Conservation (phyloP, 2,329 filamentous ascomycete species). For the Colletotrichum zoysiae region DNA sequence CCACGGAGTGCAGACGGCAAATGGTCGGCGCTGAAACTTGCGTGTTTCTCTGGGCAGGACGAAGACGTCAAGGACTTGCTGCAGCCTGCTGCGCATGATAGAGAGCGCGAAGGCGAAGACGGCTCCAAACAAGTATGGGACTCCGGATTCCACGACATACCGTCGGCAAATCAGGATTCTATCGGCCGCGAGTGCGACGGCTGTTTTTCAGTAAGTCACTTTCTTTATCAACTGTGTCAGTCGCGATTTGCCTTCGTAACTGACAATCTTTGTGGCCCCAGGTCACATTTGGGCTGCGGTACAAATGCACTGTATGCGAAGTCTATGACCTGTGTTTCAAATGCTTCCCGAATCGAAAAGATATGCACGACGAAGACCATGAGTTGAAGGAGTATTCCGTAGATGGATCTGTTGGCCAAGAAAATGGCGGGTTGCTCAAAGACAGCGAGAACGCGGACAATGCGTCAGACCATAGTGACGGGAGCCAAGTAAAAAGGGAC, state of each 20-base stretch:
- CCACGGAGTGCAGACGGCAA: neutral
- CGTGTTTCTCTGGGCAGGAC: neutral
- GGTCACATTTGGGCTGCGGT: neutral
- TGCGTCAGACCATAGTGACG: neutral
- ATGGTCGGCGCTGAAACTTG: constrained; percentile 1
- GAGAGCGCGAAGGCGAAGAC: neutral
- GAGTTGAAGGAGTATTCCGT: neutral
- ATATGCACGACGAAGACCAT: neutral
- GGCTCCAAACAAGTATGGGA: neutral
- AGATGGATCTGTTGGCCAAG: neutral
- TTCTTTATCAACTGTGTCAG: neutral
- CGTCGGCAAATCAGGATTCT: neutral
- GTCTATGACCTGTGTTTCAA: neutral
- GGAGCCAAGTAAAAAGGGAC: too few relatives aligned
- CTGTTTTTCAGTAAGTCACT: neutral
- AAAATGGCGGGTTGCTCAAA: neutral
- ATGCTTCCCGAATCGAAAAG: neutral
- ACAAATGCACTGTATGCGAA: neutral
- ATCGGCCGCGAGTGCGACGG: neutral
- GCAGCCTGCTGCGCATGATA: neutral
- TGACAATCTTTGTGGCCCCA: neutral
- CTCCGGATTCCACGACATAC: neutral
- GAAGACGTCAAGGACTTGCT: neutral
- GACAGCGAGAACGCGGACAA: neutral
- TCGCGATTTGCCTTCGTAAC: neutral